phyloP scores from a whole-genome alignment of 2,329 filamentous ascomycete genomes.

The Alternaria metachromatica region DNA sequence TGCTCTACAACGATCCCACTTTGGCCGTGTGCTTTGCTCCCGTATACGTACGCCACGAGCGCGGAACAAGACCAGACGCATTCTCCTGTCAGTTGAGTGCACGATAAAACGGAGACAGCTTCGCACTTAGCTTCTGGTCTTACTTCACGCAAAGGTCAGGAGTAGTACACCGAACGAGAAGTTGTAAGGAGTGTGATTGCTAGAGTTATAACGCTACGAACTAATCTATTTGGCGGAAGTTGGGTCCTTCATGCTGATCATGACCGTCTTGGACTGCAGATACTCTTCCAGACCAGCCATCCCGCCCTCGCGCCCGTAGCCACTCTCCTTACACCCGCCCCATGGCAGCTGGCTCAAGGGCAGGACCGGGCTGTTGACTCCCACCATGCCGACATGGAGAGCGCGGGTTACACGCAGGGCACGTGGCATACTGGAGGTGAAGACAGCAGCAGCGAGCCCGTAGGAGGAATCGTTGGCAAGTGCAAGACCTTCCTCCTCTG shows the following conservation, averaged over 20 bases:
- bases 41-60: neutral
- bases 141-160: neutral
- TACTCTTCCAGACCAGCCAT: neutral
- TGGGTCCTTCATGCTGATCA: conserved; percentile 2
- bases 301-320: neutral
- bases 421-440: conserved; percentile 17
- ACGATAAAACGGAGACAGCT: neutral
- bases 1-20: neutral
- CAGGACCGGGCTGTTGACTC: conserved; percentile 14
- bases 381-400: conserved; percentile 29
- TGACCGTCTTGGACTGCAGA: conserved; percentile 1
- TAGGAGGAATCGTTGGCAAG: conserved; percentile 42
- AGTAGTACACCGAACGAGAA: neutral
- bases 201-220: neutral
- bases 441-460: conserved; percentile 26
- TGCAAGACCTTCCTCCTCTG: conserved; percentile 42
- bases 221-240: neutral
- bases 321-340: conserved; percentile 5
- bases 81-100: neutral
- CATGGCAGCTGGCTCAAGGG: neutral
- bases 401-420: conserved; percentile 24
- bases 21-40: neutral
- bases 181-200: neutral
- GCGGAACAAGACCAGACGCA: neutral
- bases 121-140: neutral